Evolutionary conservation across 495 filamentous ascomycete species (phyloP).

Genomic region (Rostrohypoxylon terebratum): DNA sequence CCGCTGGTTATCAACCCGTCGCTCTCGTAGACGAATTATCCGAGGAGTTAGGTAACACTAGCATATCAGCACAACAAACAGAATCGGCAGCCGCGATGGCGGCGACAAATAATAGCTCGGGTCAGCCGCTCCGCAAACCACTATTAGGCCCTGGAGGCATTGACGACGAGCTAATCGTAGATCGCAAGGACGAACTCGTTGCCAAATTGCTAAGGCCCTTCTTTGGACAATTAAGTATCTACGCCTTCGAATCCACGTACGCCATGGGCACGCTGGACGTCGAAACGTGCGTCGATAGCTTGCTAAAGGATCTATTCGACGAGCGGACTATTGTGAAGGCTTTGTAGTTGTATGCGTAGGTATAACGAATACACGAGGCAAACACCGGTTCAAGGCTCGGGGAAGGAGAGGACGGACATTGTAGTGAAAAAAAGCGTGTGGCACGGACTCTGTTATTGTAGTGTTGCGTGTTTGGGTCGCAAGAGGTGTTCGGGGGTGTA

Average conservation of each 20-base stretch:
- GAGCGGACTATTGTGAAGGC: slow-evolving; percentile 72
- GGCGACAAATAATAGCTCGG: slow-evolving; percentile 22
- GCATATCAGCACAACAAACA: slow-evolving; percentile 37
- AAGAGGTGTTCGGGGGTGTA: background rate
- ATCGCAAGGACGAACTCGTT: slow-evolving; percentile 76
- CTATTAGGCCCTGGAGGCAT: slow-evolving; percentile 64
- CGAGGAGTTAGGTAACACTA: slow-evolving; percentile 74
- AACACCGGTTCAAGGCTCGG: background rate
- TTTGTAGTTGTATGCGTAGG: slow-evolving; percentile 45
- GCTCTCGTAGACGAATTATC: slow-evolving; percentile 89
- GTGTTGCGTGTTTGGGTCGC: background rate
- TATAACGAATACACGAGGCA: background rate
- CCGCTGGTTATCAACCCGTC: slow-evolving; percentile 74
- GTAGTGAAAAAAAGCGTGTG: background rate
- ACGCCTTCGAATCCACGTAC: slow-evolving; percentile 91
- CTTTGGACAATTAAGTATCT: slow-evolving; percentile 90
- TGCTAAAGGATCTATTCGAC: slow-evolving; percentile 87
- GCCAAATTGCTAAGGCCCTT: slow-evolving; percentile 85
- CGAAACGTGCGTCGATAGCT: slow-evolving; percentile 71
- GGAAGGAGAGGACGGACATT: background rate
- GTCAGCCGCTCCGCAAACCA: slow-evolving; percentile 52
- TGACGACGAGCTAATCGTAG: slow-evolving; percentile 60
- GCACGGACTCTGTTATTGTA: background rate
- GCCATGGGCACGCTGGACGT: slow-evolving; percentile 78
- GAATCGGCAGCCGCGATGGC: slow-evolving; percentile 49